A percentile compares a stretch with the other conserved stretches of the same genome.
Conservation (phyloP, 805 yeast genomes). For the Nematodospora valgi region DNA sequence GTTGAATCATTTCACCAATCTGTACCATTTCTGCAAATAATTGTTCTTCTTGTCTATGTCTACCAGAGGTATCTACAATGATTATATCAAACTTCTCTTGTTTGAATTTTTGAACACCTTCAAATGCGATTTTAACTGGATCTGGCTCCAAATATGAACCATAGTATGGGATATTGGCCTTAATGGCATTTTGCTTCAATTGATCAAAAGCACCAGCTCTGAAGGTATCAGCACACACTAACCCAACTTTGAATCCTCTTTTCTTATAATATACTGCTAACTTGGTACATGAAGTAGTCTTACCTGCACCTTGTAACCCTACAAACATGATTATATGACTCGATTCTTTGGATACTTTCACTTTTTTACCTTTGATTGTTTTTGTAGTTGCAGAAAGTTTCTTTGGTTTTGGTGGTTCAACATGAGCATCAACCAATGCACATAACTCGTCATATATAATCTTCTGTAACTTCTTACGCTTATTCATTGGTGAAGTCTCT, state of each 20-base stretch:
- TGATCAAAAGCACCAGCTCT: conserved; percentile 99
- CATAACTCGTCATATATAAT: conserved; percentile 92
- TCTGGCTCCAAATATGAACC: conserved; percentile 96
- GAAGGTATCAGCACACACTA: conserved; percentile 98
- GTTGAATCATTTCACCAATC: conserved; percentile 80
- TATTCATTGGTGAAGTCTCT: conserved; percentile 51
- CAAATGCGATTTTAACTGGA: conserved; percentile 87
- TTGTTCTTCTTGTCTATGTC: conserved; percentile 93
- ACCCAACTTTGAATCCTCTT: conserved; percentile 90
- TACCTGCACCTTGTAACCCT: conserved; percentile 98
- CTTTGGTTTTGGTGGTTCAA: conserved; percentile 72
- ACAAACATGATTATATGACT: conserved; percentile 89
- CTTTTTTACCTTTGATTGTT: conserved; percentile 26
- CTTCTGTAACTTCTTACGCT: conserved; percentile 83
- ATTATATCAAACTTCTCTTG: conserved; percentile 89
- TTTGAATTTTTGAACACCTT: conserved; percentile 89
- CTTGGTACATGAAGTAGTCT: conserved; percentile 96
- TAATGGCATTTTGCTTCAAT: conserved; percentile 93
- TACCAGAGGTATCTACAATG: conserved; percentile 96
- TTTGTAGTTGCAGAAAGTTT: conserved; percentile 47
- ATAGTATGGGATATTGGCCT: conserved; percentile 89
- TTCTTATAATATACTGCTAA: conserved; percentile 91
- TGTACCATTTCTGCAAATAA: conserved; percentile 93
- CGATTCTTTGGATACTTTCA: conserved; percentile 14
- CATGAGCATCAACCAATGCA: conserved; percentile 72